phyloP scores from a whole-genome alignment of 768 basidiomycete species.

The Solioccasus polychromus region DNA sequence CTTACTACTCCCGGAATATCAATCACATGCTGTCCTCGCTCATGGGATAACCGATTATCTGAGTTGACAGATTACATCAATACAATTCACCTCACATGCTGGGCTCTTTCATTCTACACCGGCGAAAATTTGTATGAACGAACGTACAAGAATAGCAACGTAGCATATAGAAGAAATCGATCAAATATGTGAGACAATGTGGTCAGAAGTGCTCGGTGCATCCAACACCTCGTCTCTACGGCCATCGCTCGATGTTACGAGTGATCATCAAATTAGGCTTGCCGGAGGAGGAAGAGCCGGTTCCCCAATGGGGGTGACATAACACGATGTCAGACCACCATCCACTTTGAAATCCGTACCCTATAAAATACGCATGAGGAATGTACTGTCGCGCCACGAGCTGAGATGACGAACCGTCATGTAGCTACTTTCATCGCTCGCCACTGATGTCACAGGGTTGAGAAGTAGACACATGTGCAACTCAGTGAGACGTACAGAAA shows the following conservation, averaged over 20 bases:
- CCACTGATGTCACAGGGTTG: conserved; percentile 46
- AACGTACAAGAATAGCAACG: too few relatives aligned
- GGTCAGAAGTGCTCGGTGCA: too few relatives aligned
- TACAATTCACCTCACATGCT: too few relatives aligned
- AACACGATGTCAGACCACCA: conserved; percentile 88
- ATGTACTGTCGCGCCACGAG: neutral
- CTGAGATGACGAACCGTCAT: conserved; percentile 65
- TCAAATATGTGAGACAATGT: too few relatives aligned
- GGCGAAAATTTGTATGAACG: too few relatives aligned
- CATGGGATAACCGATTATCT: too few relatives aligned
- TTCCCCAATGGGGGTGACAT: conserved; percentile 87
- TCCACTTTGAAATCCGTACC: conserved; percentile 95
- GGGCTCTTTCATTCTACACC: too few relatives aligned
- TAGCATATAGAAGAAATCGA: too few relatives aligned
- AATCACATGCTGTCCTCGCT: too few relatives aligned
- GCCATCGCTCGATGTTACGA: neutral
- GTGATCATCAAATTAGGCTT: conserved; percentile 46
- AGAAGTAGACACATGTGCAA: conserved; percentile 6
- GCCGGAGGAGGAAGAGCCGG: conserved; percentile 65
- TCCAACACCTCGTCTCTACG: too few relatives aligned
- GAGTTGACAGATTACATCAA: too few relatives aligned
- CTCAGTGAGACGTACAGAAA: conserved; percentile 68
- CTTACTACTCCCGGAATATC: too few relatives aligned
- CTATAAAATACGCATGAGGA: conserved; percentile 34
- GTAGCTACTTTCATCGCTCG: conserved; percentile 94